Evolutionary conservation across 2,329 filamentous ascomycete species (phyloP), one percentile per base, ranked within the genome.

Genomic region (Fonsecaea pedrosoi): DNA sequence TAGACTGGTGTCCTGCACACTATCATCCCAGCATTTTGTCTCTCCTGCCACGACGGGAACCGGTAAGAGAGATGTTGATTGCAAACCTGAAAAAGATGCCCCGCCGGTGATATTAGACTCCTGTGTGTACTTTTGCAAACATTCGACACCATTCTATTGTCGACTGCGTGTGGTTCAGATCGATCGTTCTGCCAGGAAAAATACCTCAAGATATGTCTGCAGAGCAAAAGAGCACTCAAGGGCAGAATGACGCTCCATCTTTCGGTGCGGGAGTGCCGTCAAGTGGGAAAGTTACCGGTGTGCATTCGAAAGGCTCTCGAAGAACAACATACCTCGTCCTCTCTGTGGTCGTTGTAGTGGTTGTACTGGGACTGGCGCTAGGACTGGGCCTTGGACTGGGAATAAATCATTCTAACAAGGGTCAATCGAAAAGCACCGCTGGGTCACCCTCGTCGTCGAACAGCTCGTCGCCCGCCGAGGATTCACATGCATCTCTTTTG

Each of bases 381-480:
- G 54, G 61, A 9, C 48, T 57, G 30, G 61, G 61, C 10, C 61
- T 63, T 53, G 34, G 61, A 21, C 32, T 63, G 40, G 54, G 54
- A 37, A 40, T 50, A 42, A 63, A 38, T 18, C 53, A 57, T n/a
- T 63, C 53, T 7, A 35, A 40, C 40, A 57, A 58, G 54, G 15
- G 18, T 12, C 34, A 37, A 10, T 50, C 61, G 13, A 32, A 18
- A 21, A 30, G 15, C n/a, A 12, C 61, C 10, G n/a, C 61, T 13
- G 37, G 32, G 1, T 12, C 61, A 8, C 53, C 61, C 2, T 48
- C 54, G 54, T 40, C 53, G 10, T 63, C 54, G 15, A 63, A 15
- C 54, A 37, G 38, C 57, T 38, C 37, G 61, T 57, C 12, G 21
- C 54, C 54, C 21, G 30, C 4, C 21, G 61, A 53, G 45, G 40